Evolutionary conservation across 2,329 filamentous ascomycete species (phyloP), one percentile per base, ranked within the genome.

Genomic region (Fusarium cyanostomum): DNA sequence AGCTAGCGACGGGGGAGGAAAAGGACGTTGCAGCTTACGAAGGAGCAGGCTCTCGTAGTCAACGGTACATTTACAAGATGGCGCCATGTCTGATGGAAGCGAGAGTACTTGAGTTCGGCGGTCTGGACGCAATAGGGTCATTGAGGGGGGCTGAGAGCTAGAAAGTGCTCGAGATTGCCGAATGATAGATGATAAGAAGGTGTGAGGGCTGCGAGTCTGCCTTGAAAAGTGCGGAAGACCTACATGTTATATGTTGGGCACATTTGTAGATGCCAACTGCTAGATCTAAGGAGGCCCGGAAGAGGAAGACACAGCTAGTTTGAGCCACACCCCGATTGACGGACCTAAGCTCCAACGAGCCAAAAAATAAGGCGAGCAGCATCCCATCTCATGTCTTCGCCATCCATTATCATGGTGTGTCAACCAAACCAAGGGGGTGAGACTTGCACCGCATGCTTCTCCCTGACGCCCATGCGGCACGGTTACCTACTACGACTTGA

Each of bases 61-160:
- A 8, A 59, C 37, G 31, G 39, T 12, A 10, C 39, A 55, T 28
- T 55, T 42, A 18, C n/a, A 43, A 18, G 39, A 18, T 7, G 54
- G 49, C 33, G 59, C 49, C 60, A 63, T 63, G 18, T 59, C 49
- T 63, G 49, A 45, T 30, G 53, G 57, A 50, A 28, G 33, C 42
- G 43, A 15, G 35, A 41, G 28, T 38, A 46, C 24, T 51, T 49
- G 37, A 15, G 49, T 37, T 38, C 55, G 49, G 18, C 54, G 51
- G 42, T 27, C 37, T 35, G 34, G 41, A 21, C 56, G 61, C 48
- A 65, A 35, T 35, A 65, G 15, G 52, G 62, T 65, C 62, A 65
- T 64, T 52, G 46, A 57, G 28, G 27, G 37, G 21, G 39, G 30
- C 21, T 30, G 34, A 13, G 6, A 8, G 12, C 44, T 21, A 12